A percentile compares a stretch with the other conserved stretches of the same genome.
phyloP scores from a whole-genome alignment of 805 yeast genomes.

The Metschnikowia matae region DNA sequence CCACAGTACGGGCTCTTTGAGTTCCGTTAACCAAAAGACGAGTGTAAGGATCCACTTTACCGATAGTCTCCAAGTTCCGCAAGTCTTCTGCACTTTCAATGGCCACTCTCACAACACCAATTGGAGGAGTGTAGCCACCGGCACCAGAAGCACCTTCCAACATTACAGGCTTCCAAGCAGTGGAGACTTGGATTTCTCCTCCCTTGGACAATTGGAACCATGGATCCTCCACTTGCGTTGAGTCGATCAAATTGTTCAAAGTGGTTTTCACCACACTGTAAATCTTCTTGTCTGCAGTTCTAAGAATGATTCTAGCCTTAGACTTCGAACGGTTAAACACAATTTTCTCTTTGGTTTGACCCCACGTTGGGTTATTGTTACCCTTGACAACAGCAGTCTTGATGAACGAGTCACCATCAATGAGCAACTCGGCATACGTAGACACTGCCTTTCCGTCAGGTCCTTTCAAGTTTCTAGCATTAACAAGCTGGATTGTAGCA shows the following conservation, averaged over 20 bases:
- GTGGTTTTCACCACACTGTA: slow-evolving; percentile 58
- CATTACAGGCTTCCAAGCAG: slow-evolving; percentile 85
- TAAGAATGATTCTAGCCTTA: slow-evolving; percentile 63
- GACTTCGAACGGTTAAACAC: slow-evolving; percentile 68
- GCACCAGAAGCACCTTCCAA: slow-evolving; percentile 63
- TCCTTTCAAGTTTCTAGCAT: slow-evolving; percentile 52
- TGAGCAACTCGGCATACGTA: slow-evolving; percentile 65
- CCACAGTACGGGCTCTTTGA: slow-evolving; percentile 71
- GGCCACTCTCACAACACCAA: slow-evolving; percentile 80
- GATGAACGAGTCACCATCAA: slow-evolving; percentile 56
- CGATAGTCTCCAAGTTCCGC: slow-evolving; percentile 81
- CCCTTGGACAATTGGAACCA: slow-evolving; percentile 73
- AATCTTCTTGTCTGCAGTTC: slow-evolving; percentile 52
- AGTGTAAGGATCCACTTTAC: slow-evolving; percentile 89
- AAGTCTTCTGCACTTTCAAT: slow-evolving; percentile 69
- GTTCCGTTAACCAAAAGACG: slow-evolving; percentile 75
- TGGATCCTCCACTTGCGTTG: slow-evolving; percentile 69
- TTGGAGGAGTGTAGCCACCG: slow-evolving; percentile 87
- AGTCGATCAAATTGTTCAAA: slow-evolving; percentile 65
- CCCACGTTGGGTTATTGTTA: slow-evolving; percentile 65
- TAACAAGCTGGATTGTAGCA: slow-evolving; percentile 59
- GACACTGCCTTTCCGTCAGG: slow-evolving; percentile 47
- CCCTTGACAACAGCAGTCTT: slow-evolving; percentile 58
- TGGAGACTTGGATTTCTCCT: slow-evolving; percentile 68
- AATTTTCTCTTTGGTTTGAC: slow-evolving; percentile 58